Evolutionary conservation across 2,329 filamentous ascomycete species (phyloP).

Genomic region (Zalaria sp.): DNA sequence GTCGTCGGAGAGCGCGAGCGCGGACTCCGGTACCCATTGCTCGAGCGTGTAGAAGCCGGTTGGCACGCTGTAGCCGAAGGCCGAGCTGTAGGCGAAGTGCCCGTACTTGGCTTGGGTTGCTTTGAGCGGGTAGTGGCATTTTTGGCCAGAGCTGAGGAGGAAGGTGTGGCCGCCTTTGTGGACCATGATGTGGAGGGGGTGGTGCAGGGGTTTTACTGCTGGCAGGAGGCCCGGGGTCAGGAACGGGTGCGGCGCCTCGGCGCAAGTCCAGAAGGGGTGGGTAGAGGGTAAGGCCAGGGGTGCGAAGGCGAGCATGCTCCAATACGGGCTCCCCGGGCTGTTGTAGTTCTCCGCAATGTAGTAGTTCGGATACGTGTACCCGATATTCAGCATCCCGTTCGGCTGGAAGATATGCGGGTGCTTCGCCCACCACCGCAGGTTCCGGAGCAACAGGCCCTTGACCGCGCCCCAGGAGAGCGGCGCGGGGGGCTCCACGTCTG

Average conservation of each 20-base stretch:
- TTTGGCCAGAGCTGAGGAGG: conserved; percentile 61
- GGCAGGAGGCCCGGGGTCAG: conserved; percentile 39
- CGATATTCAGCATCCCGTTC: conserved; percentile 60
- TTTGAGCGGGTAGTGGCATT: conserved; percentile 71
- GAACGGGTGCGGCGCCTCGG: conserved; percentile 41
- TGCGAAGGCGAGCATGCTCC: conserved; percentile 67
- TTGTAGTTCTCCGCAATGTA: conserved; percentile 78
- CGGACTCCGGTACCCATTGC: conserved; percentile 62
- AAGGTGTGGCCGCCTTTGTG: conserved; percentile 58
- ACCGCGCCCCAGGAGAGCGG: conserved; percentile 68
- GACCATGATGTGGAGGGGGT: conserved; percentile 61
- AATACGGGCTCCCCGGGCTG: conserved; percentile 58
- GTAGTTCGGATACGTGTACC: conserved; percentile 68
- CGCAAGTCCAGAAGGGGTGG: conserved; percentile 62
- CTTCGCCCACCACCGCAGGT: conserved; percentile 67
- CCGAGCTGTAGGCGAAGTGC: conserved; percentile 61
- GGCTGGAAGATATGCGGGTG: conserved; percentile 62
- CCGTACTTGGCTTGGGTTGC: conserved; percentile 74
- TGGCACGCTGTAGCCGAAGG: conserved; percentile 64
- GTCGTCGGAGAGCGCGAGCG: conserved; percentile 64
- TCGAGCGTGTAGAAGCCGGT: conserved; percentile 63
- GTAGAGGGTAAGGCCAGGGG: conserved; percentile 53
- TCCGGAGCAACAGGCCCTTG: conserved; percentile 59
- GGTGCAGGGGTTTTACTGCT: conserved; percentile 44
- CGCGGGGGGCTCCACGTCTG: conserved; percentile 55